phyloP scores from a whole-genome alignment of 2,329 filamentous ascomycete genomes.

The Microdochium paspali region DNA sequence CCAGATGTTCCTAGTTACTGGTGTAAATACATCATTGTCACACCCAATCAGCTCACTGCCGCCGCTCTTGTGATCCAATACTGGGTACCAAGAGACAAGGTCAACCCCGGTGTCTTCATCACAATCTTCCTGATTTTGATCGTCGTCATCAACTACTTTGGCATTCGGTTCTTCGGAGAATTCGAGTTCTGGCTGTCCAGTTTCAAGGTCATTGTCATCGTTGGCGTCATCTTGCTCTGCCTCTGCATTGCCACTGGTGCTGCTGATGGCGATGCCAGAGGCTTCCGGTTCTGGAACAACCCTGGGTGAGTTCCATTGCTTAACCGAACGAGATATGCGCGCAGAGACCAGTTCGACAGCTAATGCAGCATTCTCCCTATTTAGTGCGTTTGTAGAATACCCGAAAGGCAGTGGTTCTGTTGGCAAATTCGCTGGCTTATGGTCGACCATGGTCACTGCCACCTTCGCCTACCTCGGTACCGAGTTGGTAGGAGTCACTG shows the following conservation, averaged over 20 bases:
- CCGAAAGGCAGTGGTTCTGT: constrained; percentile 21
- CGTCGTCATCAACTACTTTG: constrained; percentile 58
- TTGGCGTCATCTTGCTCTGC: constrained; percentile 56
- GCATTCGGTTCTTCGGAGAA: constrained; percentile 61
- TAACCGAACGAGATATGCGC: constrained; percentile 26
- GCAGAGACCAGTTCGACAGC: neutral
- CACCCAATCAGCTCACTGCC: constrained; percentile 77
- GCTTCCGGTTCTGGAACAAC: constrained; percentile 57
- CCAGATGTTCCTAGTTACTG: constrained; percentile 34
- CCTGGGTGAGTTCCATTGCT: constrained; percentile 42
- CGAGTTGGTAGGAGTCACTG: constrained; percentile 68
- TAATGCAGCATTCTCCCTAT: neutral
- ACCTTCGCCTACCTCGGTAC: constrained; percentile 74
- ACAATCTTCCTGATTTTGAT: constrained; percentile 58
- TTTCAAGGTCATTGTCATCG: constrained; percentile 59
- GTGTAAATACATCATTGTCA: constrained; percentile 78
- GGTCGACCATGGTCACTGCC: constrained; percentile 65
- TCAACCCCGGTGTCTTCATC: constrained; percentile 76
- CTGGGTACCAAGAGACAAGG: constrained; percentile 55
- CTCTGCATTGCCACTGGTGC: constrained; percentile 56
- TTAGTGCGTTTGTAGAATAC: neutral
- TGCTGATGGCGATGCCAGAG: constrained; percentile 50
- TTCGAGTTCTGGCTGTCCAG: constrained; percentile 53
- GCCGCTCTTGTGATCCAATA: constrained; percentile 70
- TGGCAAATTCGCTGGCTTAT: constrained; percentile 53